These are phyloP conservation scores for Alternaria tenuissima DNA, from an alignment of 2,329 filamentous ascomycete genomes.

Conservation along the genomic window DNA sequence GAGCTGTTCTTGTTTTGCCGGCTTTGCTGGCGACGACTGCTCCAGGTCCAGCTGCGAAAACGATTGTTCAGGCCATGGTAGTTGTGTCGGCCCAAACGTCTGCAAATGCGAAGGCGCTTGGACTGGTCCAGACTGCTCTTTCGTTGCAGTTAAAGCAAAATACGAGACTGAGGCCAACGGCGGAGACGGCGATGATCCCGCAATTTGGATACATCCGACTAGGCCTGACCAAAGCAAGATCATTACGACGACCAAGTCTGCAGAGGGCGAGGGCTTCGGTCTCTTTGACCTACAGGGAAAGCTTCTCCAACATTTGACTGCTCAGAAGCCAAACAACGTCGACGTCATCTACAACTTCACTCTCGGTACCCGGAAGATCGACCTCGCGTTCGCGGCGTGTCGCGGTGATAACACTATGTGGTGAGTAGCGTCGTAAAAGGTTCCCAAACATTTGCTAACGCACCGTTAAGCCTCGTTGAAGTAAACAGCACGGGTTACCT, in stretches of 20 bases:
- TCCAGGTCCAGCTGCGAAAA: conserved; percentile 31
- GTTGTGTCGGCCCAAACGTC: conserved; percentile 35
- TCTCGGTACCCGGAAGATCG: conserved; percentile 55
- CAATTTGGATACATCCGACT: conserved; percentile 42
- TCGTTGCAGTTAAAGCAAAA: conserved; percentile 38
- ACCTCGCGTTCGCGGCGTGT: conserved; percentile 62
- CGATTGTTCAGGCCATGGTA: conserved; percentile 38
- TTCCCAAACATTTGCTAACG: not conserved
- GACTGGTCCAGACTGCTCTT: conserved; percentile 42
- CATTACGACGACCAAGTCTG: conserved; percentile 63
- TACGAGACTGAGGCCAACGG: conserved; percentile 46
- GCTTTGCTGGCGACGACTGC: conserved; percentile 36
- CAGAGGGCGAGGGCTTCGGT: conserved; percentile 58
- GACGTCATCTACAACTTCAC: conserved; percentile 62
- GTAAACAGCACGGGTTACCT: conserved; percentile 59
- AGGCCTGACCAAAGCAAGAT: conserved; percentile 56
- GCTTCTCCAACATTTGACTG: conserved; percentile 56
- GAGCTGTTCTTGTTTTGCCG: conserved; percentile 37
- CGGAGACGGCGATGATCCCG: conserved; percentile 44
- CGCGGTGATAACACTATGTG: conserved; percentile 62
- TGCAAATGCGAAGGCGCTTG: conserved; percentile 38
- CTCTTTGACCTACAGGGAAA: conserved; percentile 62
- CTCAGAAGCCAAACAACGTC: conserved; percentile 63
- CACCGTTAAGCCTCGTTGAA: conserved; percentile 56
- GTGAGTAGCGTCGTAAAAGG: conserved; percentile 45